A percentile compares a stretch with the other conserved stretches of the same genome.
Conservation (phyloP, 768 basidiomycete genomes). For the Lyophyllum semitale region DNA sequence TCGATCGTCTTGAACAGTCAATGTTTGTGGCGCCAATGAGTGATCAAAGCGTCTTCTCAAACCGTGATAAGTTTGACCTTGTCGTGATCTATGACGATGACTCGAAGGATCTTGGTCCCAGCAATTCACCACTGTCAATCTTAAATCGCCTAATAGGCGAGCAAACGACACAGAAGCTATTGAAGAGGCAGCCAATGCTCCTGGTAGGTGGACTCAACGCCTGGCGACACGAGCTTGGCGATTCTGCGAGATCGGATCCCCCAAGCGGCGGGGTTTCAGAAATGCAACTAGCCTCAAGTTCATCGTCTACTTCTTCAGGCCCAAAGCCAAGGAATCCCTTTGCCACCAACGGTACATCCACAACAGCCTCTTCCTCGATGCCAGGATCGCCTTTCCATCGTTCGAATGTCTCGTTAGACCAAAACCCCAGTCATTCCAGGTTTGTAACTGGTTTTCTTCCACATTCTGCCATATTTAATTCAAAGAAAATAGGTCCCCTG, state of each 20-base stretch:
- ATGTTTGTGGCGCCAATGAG: slow-evolving; percentile 68
- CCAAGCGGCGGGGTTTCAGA: slow-evolving; percentile 16
- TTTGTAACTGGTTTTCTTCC: slow-evolving; percentile 17
- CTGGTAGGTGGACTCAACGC: slow-evolving; percentile 83
- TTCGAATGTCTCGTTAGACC: slow-evolving; percentile 38
- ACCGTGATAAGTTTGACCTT: slow-evolving; percentile 87
- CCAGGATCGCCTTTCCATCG: slow-evolving; percentile 25
- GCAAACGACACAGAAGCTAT: slow-evolving; percentile 67
- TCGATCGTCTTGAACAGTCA: slow-evolving; percentile 69
- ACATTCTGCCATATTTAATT: background rate
- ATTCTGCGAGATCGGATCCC: slow-evolving; percentile 23
- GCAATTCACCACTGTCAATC: slow-evolving; percentile 53
- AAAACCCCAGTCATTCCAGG: slow-evolving; percentile 43
- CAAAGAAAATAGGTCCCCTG: slow-evolving; percentile 35
- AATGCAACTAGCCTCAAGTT: slow-evolving; percentile 1
- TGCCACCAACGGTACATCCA: slow-evolving; percentile 14
- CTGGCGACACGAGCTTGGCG: slow-evolving; percentile 68
- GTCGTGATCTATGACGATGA: slow-evolving; percentile 82
- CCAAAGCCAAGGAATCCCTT: slow-evolving; percentile 29
- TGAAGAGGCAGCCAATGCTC: slow-evolving; percentile 78
- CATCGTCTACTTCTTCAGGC: slow-evolving; percentile 24
- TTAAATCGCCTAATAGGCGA: slow-evolving; percentile 75
- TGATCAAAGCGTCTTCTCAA: slow-evolving; percentile 76
- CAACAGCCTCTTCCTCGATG: slow-evolving; percentile 20
- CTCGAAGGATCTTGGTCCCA: slow-evolving; percentile 52